A percentile compares a stretch with the other conserved stretches of the same genome.
Conservation (phyloP, 495 filamentous ascomycete genomes). For the Tuber calosporum region DNA sequence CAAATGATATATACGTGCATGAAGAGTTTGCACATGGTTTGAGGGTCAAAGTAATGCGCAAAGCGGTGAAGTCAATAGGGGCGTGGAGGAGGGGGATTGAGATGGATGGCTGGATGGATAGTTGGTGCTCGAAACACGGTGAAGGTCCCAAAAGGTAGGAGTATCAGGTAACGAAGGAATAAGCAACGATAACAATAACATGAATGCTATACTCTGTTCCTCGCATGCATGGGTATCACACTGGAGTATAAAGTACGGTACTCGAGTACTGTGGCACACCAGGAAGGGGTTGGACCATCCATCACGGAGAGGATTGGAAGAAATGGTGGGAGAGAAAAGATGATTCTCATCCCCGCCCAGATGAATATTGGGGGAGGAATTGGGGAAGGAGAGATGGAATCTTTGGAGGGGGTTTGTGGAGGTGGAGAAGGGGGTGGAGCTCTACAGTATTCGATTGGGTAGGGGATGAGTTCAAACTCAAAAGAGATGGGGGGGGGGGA, state of each 20-base stretch:
- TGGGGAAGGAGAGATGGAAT: neutral
- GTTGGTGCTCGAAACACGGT: conserved; percentile 13
- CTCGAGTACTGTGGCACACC: neutral
- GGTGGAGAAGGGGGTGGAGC: neutral
- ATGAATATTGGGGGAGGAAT: neutral
- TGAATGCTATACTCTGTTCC: conserved; percentile 9
- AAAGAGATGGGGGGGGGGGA: neutral
- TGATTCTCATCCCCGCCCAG: neutral
- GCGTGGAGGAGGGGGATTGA: neutral
- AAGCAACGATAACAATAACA: conserved; percentile 10
- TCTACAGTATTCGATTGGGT: neutral
- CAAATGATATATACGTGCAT: conserved; percentile 19
- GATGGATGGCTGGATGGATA: neutral
- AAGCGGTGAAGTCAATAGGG: neutral
- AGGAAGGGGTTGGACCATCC: conserved; percentile 7
- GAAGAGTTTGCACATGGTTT: conserved; percentile 9
- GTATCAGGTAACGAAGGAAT: conserved; percentile 11
- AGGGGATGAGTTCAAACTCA: neutral
- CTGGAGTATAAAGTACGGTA: too few relatives aligned
- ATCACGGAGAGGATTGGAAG: conserved; percentile 8
- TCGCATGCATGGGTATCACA: conserved; percentile 11
- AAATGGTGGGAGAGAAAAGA: neutral
- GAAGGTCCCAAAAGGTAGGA: conserved; percentile 21
- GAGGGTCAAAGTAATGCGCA: conserved; percentile 9
- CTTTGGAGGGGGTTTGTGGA: neutral